Percentiles rank a stretch among this genome's conserved stretches.
phyloP scores from a whole-genome alignment of 495 filamentous ascomycete species.

The Sordaria brevicollis region DNA sequence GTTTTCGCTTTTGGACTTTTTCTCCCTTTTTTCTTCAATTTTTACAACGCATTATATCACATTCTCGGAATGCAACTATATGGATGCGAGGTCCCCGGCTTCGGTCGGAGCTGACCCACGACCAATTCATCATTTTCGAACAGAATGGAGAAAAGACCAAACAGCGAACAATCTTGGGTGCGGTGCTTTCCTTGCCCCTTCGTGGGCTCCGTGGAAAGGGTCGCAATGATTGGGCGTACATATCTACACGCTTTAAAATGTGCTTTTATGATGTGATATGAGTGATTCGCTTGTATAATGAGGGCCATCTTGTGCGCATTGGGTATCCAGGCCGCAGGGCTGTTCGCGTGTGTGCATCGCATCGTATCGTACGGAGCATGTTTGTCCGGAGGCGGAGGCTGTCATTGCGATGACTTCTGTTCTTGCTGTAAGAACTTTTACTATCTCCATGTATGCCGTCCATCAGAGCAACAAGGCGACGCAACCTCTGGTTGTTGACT shows the following conservation, averaged over 20 bases:
- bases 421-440: background rate
- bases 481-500: background rate
- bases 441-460: background rate
- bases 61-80: conserved; percentile 36
- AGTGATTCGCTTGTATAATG: background rate
- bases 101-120: conserved; percentile 25
- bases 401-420: background rate
- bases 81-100: conserved; percentile 32
- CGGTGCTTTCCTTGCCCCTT: conserved; percentile 34
- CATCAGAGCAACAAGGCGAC: background rate
- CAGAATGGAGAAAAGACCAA: conserved; percentile 43
- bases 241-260: conserved; percentile 2
- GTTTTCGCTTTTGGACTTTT: conserved; percentile 15
- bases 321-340: background rate
- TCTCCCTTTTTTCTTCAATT: conserved; percentile 29
- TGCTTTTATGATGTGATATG: background rate
- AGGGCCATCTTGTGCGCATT: background rate
- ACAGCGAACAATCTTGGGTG: conserved; percentile 48
- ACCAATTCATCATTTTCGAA: conserved; percentile 35
- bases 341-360: background rate
- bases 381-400: background rate
- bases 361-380: background rate
- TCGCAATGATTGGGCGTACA: conserved; percentile 50
- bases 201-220: conserved; percentile 33
- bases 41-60: conserved; percentile 45